Evolutionary conservation across 345 rosid genomes (phyloP).

Genomic region (Kandelia obovata): DNA sequence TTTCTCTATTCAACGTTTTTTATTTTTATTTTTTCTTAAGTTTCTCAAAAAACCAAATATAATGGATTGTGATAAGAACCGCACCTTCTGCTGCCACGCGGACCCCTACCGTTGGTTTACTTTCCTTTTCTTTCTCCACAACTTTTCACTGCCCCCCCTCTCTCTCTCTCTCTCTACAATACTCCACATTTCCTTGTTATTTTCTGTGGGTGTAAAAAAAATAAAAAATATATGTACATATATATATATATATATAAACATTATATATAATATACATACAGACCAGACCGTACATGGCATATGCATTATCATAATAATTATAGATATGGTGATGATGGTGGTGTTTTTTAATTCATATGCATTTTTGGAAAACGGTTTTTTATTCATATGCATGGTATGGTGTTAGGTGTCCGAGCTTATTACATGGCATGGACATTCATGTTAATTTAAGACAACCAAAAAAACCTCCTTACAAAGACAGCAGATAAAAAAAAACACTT

Average conservation of each 20-base stretch:
- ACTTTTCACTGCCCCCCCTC: slow-evolving; percentile 17
- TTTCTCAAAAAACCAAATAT: slow-evolving; percentile 4
- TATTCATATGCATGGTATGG: not conserved
- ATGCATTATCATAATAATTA: no score
- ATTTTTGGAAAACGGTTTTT: no score
- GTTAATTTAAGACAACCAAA: slow-evolving; percentile 19
- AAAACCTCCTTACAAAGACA: slow-evolving; percentile 52
- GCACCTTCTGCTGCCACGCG: slow-evolving; percentile 50
- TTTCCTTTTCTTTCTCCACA: slow-evolving; percentile 13
- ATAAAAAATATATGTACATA: not conserved
- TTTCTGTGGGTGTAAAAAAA: no score
- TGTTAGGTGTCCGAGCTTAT: slow-evolving; percentile 5
- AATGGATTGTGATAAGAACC: slow-evolving; percentile 71
- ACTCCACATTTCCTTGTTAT: no score
- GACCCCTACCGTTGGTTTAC: slow-evolving; percentile 6
- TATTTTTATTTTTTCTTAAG: slow-evolving; percentile 22
- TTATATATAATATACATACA: no score
- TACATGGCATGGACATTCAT: slow-evolving; percentile 52
- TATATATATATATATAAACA: slow-evolving; percentile 20
- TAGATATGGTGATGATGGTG: no score
- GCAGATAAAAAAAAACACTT: slow-evolving; percentile 2
- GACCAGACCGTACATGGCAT: not conserved
- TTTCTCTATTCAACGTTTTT: not conserved
- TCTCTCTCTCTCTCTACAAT: no score
- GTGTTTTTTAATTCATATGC: no score